Evolutionary conservation across 441 rosid species (phyloP).

Genomic region (Jatropha multifida): DNA sequence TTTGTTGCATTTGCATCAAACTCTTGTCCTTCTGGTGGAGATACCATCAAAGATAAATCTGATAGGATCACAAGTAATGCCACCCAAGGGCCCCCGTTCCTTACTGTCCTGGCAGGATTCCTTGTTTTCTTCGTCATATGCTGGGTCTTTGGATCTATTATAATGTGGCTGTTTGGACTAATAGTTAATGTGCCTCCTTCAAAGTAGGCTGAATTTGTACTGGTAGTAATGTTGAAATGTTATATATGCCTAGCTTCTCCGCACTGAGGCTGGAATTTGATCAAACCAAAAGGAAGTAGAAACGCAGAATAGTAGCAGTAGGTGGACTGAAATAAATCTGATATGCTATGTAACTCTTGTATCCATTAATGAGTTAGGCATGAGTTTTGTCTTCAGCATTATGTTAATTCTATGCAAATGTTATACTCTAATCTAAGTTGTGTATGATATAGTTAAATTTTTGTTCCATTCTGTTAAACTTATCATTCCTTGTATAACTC

Average conservation of each 20-base stretch:
- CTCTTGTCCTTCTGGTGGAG: conserved; percentile 25
- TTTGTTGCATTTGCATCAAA: conserved; percentile 29
- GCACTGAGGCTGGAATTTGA: not conserved
- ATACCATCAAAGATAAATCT: conserved; percentile 20
- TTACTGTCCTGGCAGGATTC: conserved; percentile 37
- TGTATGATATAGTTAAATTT: no score
- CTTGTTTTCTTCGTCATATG: conserved; percentile 22
- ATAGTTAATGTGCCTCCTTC: conserved; percentile 19
- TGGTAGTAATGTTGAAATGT: not conserved
- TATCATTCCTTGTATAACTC: no score
- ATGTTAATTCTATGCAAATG: no score
- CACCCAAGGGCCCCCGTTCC: conserved; percentile 37
- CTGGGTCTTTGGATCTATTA: conserved; percentile 36
- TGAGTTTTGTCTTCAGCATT: no score
- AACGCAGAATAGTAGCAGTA: not conserved
- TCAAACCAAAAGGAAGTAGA: not conserved
- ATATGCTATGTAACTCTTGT: not conserved
- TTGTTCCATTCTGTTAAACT: no score
- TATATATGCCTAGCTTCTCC: not conserved
- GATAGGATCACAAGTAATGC: conserved; percentile 14
- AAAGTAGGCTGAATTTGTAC: conserved; percentile 15
- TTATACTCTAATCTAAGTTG: no score
- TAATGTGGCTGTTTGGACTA: conserved; percentile 32
- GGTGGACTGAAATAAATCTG: not conserved
- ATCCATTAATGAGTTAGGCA: not conserved